phyloP scores from a whole-genome alignment of 2,329 filamentous ascomycete species.

The Penicillium sp. region DNA sequence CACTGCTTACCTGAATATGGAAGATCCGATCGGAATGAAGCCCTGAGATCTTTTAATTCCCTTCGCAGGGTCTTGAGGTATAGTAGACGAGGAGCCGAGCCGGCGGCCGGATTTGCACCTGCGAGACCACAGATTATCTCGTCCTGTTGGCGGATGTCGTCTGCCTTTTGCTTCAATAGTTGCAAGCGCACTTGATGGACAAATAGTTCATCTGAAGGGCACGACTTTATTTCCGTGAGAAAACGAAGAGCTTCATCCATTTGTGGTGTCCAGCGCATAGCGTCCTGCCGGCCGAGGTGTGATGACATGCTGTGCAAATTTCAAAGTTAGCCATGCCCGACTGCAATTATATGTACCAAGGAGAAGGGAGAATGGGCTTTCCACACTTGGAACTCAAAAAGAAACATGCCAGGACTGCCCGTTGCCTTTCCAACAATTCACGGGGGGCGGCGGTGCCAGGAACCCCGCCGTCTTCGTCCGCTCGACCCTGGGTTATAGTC shows the following conservation, averaged over 20 bases:
- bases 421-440: slow-evolving; percentile 30
- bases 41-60: slow-evolving; percentile 37
- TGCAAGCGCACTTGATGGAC: slow-evolving; percentile 44
- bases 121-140: slow-evolving; percentile 21
- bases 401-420: slow-evolving; percentile 37
- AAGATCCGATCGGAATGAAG: slow-evolving; percentile 29
- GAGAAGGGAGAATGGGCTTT: too few relatives aligned
- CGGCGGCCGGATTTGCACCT: slow-evolving; percentile 10
- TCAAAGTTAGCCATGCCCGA: neutral
- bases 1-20: slow-evolving; percentile 25
- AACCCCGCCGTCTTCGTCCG: slow-evolving; percentile 18
- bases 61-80: slow-evolving; percentile 36
- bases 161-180: slow-evolving; percentile 36
- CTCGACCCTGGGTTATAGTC: slow-evolving; percentile 32
- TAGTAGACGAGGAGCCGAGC: slow-evolving; percentile 23
- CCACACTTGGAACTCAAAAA: slow-evolving; percentile 36
- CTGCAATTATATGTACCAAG: too few relatives aligned
- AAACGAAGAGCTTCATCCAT: slow-evolving; percentile 43
- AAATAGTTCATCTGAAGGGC: slow-evolving; percentile 35
- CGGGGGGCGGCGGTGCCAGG: slow-evolving; percentile 12
- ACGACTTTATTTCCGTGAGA: slow-evolving; percentile 30
- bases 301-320: slow-evolving; percentile 34
- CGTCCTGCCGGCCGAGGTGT: slow-evolving; percentile 39
- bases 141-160: slow-evolving; percentile 35
- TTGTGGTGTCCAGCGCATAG: slow-evolving; percentile 43